Percentiles rank a stretch among this genome's conserved stretches.
Conservation (phyloP, 2,329 filamentous ascomycete species). For the Sporothrix mexicana region DNA sequence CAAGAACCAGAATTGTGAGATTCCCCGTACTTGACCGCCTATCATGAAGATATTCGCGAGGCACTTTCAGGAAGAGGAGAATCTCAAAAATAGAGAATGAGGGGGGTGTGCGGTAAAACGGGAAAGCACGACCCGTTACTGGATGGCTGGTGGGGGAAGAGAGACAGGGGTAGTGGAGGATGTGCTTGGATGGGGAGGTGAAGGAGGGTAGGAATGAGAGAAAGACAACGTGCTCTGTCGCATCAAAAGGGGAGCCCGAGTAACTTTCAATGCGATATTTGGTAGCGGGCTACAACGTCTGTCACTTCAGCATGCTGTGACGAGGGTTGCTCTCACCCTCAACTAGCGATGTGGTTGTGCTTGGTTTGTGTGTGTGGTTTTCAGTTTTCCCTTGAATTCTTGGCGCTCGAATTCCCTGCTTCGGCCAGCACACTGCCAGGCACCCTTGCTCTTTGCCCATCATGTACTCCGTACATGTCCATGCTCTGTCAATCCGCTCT, state of each 20-base stretch:
- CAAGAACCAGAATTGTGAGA: not conserved
- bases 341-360: not conserved
- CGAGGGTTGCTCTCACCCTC: not conserved
- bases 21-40: not conserved
- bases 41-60: not conserved
- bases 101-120: constrained; percentile 33
- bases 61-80: not conserved
- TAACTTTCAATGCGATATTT: not conserved
- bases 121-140: constrained; percentile 30
- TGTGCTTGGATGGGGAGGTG: constrained; percentile 3
- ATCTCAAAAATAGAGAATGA: constrained; percentile 17
- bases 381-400: not conserved
- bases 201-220: constrained; percentile 3
- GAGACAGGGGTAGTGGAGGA: constrained; percentile 18
- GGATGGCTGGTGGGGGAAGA: constrained; percentile 21
- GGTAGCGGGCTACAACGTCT: not conserved
- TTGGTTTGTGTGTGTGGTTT: not conserved
- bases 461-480: not conserved
- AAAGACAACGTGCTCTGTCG: constrained; percentile 15
- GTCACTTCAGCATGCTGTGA: constrained; percentile 8
- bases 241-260: constrained; percentile 5
- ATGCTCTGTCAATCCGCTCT: not conserved
- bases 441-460: not conserved
- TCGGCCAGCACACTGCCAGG: constrained; percentile 18
- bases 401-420: constrained; percentile 27